These are phyloP conservation scores for Penicillium sp. DNA, from an alignment of 2,329 filamentous ascomycete species.

Conservation along the genomic window DNA sequence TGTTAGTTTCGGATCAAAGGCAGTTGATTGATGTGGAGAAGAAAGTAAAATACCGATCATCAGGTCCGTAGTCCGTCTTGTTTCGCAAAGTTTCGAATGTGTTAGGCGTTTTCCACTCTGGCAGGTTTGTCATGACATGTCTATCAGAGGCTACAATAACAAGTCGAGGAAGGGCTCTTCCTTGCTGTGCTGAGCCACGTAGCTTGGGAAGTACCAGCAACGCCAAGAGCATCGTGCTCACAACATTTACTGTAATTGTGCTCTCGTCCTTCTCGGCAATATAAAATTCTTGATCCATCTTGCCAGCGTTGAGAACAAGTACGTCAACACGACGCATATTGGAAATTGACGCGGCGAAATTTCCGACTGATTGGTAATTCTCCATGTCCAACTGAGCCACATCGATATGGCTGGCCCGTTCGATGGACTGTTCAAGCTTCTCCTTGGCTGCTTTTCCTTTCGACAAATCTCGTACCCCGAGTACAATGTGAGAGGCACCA, in stretches of 20 bases:
- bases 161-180: background rate
- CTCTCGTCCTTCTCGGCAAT: slow-evolving; percentile 9
- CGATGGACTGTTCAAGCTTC: slow-evolving; percentile 1
- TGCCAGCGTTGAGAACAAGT: slow-evolving; percentile 42
- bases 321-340: slow-evolving; percentile 34
- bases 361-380: slow-evolving; percentile 33
- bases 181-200: background rate
- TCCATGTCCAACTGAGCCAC: slow-evolving; percentile 39
- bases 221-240: slow-evolving; percentile 53
- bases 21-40: too few relatives aligned
- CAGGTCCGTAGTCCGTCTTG: too few relatives aligned
- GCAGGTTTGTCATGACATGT: too few relatives aligned
- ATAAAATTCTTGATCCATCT: slow-evolving; percentile 49
- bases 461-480: slow-evolving; percentile 9
- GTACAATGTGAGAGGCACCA: slow-evolving; percentile 6
- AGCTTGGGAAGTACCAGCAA: slow-evolving; percentile 54
- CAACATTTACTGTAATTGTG: slow-evolving; percentile 38
- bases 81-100: too few relatives aligned
- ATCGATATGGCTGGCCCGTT: background rate
- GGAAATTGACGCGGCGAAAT: slow-evolving; percentile 30
- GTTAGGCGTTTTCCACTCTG: too few relatives aligned
- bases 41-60: too few relatives aligned
- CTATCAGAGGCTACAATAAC: too few relatives aligned
- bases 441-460: slow-evolving; percentile 9
- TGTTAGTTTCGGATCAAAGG: too few relatives aligned